phyloP scores from a whole-genome alignment of 1,284 basidiomycete species.

The Irpex sp. region DNA sequence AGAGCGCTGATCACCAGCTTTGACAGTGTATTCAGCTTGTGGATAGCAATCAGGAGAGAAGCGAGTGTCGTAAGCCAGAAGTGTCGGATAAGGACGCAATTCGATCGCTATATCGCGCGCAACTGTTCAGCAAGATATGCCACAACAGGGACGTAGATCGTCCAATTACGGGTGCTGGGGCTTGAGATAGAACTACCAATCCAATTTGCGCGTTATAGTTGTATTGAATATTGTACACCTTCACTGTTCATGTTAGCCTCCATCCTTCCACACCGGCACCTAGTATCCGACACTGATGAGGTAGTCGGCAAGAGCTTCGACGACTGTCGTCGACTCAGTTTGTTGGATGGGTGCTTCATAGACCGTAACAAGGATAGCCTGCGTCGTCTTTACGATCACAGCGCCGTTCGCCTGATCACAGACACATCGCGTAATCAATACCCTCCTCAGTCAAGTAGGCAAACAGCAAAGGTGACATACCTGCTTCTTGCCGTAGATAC shows the following conservation, averaged over 20 bases:
- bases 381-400: conserved; percentile 84
- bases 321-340: conserved; percentile 68
- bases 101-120: neutral
- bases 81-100: neutral
- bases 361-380: conserved; percentile 82
- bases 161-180: neutral
- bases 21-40: neutral
- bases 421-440: neutral
- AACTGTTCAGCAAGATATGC: no score
- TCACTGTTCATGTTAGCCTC: neutral
- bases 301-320: conserved; percentile 80
- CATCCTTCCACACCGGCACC: neutral
- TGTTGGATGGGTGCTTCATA: conserved; percentile 75
- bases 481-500: conserved; percentile 79
- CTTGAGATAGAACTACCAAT: neutral
- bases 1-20: neutral
- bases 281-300: conserved; percentile 63
- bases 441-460: neutral
- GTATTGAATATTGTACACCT: neutral
- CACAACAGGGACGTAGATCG: neutral
- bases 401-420: conserved; percentile 72
- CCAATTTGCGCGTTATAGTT: neutral
- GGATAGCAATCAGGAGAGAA: neutral
- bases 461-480: conserved; percentile 42
- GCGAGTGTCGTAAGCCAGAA: neutral